Evolutionary conservation across 768 basidiomycete species (phyloP).

Genomic region (Xanthoconium purpureum): DNA sequence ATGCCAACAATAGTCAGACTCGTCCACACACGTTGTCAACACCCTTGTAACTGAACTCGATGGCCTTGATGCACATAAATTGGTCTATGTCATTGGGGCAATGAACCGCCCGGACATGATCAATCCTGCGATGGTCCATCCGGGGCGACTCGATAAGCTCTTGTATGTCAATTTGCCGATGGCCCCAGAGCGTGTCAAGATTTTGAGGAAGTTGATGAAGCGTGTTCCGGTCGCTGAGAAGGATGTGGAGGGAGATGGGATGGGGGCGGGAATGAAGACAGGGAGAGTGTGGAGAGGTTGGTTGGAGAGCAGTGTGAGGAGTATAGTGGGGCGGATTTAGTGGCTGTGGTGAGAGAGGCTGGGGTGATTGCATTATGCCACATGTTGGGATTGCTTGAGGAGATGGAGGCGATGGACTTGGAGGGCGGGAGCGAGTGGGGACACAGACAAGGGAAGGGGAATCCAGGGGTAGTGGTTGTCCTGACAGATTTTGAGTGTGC

Average conservation of each 20-base stretch:
- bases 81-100: slow-evolving; percentile 91
- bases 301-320: slow-evolving; percentile 70
- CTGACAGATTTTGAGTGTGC: slow-evolving; percentile 66
- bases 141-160: slow-evolving; percentile 90
- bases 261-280: neutral
- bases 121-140: slow-evolving; percentile 95
- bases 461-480: slow-evolving; percentile 38
- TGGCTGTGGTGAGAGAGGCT: slow-evolving; percentile 84
- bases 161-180: slow-evolving; percentile 88
- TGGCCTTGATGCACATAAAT: slow-evolving; percentile 81
- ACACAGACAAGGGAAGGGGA: neutral
- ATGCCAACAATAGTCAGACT: slow-evolving; percentile 58
- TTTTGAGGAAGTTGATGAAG: slow-evolving; percentile 70
- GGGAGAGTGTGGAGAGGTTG: slow-evolving; percentile 40
- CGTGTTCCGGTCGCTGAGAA: slow-evolving; percentile 79
- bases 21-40: slow-evolving; percentile 86
- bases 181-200: slow-evolving; percentile 73
- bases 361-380: slow-evolving; percentile 79
- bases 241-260: neutral
- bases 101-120: slow-evolving; percentile 97
- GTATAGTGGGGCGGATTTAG: slow-evolving; percentile 90
- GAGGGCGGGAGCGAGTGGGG: slow-evolving; percentile 10
- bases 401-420: too few species aligned
- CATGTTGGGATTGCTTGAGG: slow-evolving; percentile 63
- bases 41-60: slow-evolving; percentile 93